Percentiles rank a stretch among this genome's conserved stretches.
Conservation (phyloP, 441 rosid genomes). For the Populus hybrid region DNA sequence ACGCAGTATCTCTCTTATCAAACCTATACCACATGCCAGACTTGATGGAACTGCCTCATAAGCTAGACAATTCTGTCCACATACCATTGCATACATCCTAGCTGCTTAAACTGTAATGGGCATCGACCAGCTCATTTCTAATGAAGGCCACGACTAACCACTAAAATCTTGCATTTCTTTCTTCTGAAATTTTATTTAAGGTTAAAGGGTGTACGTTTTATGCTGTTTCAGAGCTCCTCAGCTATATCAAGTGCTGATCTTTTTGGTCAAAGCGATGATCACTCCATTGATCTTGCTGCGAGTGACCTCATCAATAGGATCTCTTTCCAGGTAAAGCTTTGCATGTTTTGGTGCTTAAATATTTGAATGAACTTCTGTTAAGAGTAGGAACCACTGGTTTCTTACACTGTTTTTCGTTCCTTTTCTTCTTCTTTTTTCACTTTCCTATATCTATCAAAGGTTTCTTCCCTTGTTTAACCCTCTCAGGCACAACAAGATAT, state of each 20-base stretch:
- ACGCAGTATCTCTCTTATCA: background rate
- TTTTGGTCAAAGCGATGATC: conserved; percentile 57
- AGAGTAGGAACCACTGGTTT: background rate
- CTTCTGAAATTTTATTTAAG: background rate
- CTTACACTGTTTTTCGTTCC: background rate
- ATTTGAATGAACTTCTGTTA: background rate
- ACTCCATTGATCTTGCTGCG: conserved; percentile 68
- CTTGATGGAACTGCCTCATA: background rate
- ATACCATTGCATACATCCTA: background rate
- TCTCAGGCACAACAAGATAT: conserved; percentile 89
- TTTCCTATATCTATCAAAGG: background rate
- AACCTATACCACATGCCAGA: background rate
- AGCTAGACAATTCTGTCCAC: background rate
- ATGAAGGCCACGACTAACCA: background rate
- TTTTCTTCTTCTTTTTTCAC: background rate
- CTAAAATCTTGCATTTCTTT: background rate
- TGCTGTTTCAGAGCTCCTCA: conserved; percentile 57
- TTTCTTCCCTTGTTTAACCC: background rate
- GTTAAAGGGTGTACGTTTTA: background rate
- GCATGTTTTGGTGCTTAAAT: background rate
- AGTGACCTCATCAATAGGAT: conserved; percentile 82
- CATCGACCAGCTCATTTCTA: background rate
- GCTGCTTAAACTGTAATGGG: background rate
- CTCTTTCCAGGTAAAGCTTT: conserved; percentile 75
- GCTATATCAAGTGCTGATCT: conserved; percentile 96